Evolutionary conservation across 2,329 filamentous ascomycete species (phyloP).

Genomic region (Alternaria ventricosa): DNA sequence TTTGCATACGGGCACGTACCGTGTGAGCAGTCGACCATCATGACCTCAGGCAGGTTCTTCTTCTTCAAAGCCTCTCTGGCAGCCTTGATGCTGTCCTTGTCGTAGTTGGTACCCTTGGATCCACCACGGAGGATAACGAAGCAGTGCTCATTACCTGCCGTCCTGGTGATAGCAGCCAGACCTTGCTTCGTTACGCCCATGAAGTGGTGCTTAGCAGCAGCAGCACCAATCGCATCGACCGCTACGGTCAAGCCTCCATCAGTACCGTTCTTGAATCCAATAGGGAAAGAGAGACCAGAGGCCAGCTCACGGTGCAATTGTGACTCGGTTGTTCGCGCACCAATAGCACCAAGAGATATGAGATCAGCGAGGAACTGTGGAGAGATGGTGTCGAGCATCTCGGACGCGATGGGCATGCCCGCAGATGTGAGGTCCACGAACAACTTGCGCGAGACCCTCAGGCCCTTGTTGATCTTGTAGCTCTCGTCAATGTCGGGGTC

Average conservation of each 20-base stretch:
- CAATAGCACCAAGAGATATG: constrained; percentile 93
- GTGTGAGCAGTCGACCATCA: constrained; percentile 99
- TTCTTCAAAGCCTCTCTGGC: constrained; percentile 79
- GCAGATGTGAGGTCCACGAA: constrained; percentile 86
- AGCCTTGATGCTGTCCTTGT: constrained; percentile 79
- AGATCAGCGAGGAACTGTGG: constrained; percentile 97
- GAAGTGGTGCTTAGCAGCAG: constrained; percentile 90
- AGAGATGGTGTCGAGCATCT: constrained; percentile 99
- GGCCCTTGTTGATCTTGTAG: constrained; percentile 98
- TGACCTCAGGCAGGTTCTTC: constrained; percentile 84
- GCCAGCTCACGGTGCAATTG: constrained; percentile 96
- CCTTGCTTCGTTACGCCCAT: constrained; percentile 99
- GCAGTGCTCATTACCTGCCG: constrained; percentile 92
- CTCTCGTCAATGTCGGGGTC: constrained; percentile 97
- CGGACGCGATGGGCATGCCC: constrained; percentile 93
- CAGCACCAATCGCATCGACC: constrained; percentile 89
- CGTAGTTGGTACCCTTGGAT: constrained; percentile 91
- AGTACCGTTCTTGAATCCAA: constrained; percentile 99
- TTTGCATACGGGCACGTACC: constrained; percentile 60
- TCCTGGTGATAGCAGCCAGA: constrained; percentile 91
- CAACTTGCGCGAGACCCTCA: constrained; percentile 88
- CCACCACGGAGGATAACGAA: constrained; percentile 96
- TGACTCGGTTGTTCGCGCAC: constrained; percentile 93
- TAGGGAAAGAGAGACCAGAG: constrained; percentile 92
- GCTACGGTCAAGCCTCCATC: constrained; percentile 90